These are phyloP conservation scores for Leishmania amazonensis DNA, from an alignment of 208 protist species.

Conservation along the genomic window DNA sequence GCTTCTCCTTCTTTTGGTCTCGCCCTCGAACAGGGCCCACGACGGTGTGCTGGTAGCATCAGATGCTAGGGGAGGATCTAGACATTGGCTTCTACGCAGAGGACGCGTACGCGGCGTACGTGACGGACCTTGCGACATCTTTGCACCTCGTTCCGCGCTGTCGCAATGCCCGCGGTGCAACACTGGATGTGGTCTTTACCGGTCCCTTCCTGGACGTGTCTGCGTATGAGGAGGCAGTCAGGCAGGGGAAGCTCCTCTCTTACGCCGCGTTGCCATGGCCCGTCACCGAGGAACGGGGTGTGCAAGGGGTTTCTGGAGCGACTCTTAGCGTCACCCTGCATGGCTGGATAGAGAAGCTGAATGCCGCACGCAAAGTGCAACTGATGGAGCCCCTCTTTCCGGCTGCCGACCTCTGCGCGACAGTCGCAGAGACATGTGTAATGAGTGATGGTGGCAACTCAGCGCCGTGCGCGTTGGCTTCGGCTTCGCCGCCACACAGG, in stretches of 20 bases:
- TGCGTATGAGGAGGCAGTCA: slow-evolving; percentile 11
- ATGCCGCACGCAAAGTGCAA: slow-evolving; percentile 25
- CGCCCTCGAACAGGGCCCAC: neutral
- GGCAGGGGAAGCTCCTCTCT: neutral
- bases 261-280: neutral
- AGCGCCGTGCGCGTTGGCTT: neutral
- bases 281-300: neutral
- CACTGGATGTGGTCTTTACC: slow-evolving; percentile 47
- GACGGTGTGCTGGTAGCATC: neutral
- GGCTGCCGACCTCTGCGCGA: neutral
- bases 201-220: slow-evolving; percentile 18
- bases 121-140: slow-evolving; percentile 23
- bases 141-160: slow-evolving; percentile 33
- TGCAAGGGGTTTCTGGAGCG: neutral
- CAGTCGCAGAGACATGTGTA: neutral
- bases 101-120: slow-evolving; percentile 47
- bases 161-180: slow-evolving; percentile 38
- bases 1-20: neutral
- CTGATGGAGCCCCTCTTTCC: slow-evolving; percentile 20
- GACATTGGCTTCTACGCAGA: slow-evolving; percentile 49
- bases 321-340: slow-evolving; percentile 21
- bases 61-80: slow-evolving; percentile 31
- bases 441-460: neutral
- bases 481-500: neutral
- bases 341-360: slow-evolving; percentile 47